Percentiles rank a stretch among this genome's conserved stretches.
phyloP scores from a whole-genome alignment of 192 early-diverging fungal genomes.

The Backusella mclennaniae region DNA sequence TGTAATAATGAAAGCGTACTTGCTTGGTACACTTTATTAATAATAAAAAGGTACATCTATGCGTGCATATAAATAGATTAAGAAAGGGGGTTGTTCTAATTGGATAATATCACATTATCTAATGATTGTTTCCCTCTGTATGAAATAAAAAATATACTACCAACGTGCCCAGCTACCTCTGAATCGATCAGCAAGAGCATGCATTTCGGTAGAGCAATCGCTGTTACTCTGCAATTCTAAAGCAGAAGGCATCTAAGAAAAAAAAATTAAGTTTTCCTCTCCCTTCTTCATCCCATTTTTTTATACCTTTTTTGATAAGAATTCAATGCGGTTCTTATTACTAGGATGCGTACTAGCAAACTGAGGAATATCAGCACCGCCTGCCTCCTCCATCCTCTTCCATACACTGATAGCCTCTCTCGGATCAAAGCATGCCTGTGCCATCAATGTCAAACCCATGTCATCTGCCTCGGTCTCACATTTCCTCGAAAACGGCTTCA shows the following conservation, averaged over 20 bases:
- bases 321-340: slow-evolving; percentile 63
- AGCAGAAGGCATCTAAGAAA: slow-evolving; percentile 23
- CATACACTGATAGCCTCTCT: slow-evolving; percentile 75
- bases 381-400: slow-evolving; percentile 74
- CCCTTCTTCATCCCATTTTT: background rate
- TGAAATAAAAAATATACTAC: background rate
- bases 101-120: no score
- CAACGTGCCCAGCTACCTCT: slow-evolving; percentile 10
- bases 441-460: slow-evolving; percentile 87
- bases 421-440: slow-evolving; percentile 92
- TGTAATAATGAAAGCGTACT: no score
- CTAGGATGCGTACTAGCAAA: slow-evolving; percentile 88
- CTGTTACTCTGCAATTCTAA: slow-evolving; percentile 19
- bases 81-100: no score
- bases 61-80: no score
- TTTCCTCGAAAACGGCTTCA: slow-evolving; percentile 84
- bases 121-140: no score
- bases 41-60: no score
- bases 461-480: slow-evolving; percentile 93
- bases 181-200: slow-evolving; percentile 22
- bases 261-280: background rate
- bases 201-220: slow-evolving; percentile 42
- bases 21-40: no score
- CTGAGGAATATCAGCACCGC: slow-evolving; percentile 42
- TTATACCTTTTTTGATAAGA: slow-evolving; percentile 42